Evolutionary conservation across 2,329 filamentous ascomycete genomes (phyloP).

Genomic region (Didymella exigua): DNA sequence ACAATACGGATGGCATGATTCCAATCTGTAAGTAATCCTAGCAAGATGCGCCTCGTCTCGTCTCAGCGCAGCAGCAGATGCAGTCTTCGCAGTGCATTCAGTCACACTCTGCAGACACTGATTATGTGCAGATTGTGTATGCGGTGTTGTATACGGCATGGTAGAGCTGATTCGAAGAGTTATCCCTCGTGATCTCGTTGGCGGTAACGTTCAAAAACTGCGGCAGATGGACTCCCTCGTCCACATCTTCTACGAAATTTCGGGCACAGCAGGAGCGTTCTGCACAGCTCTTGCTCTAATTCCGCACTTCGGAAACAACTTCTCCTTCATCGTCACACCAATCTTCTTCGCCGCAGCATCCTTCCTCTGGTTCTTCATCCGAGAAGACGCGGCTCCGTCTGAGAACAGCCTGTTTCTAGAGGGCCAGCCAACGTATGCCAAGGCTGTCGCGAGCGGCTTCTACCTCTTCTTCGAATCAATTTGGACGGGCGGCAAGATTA

Average conservation of each 20-base stretch:
- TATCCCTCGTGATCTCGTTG: constrained; percentile 59
- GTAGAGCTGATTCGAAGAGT: constrained; percentile 59
- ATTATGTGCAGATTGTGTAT: constrained; percentile 29
- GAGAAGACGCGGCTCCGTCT: constrained; percentile 45
- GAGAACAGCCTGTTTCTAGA: constrained; percentile 30
- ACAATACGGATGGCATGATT: constrained; percentile 58
- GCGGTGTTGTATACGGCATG: constrained; percentile 51
- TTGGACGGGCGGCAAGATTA: constrained; percentile 54
- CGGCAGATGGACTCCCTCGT: constrained; percentile 55
- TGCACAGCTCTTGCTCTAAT: constrained; percentile 58
- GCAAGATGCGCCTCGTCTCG: neutral
- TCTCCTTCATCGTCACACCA: constrained; percentile 58
- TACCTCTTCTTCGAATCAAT: constrained; percentile 55
- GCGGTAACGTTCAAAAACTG: constrained; percentile 58
- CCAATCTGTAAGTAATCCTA: constrained; percentile 49
- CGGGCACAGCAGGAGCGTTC: constrained; percentile 56
- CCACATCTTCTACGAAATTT: constrained; percentile 57
- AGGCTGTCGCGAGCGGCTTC: constrained; percentile 49
- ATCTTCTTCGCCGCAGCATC: constrained; percentile 54
- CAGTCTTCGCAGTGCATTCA: neutral
- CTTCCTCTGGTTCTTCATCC: constrained; percentile 55
- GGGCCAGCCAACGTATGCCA: constrained; percentile 45
- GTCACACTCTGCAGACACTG: constrained; percentile 9
- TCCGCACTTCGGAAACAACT: constrained; percentile 58
- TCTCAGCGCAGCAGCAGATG: neutral